Conservation (phyloP, 441 rosid genomes). For the Daphne laureola region DNA sequence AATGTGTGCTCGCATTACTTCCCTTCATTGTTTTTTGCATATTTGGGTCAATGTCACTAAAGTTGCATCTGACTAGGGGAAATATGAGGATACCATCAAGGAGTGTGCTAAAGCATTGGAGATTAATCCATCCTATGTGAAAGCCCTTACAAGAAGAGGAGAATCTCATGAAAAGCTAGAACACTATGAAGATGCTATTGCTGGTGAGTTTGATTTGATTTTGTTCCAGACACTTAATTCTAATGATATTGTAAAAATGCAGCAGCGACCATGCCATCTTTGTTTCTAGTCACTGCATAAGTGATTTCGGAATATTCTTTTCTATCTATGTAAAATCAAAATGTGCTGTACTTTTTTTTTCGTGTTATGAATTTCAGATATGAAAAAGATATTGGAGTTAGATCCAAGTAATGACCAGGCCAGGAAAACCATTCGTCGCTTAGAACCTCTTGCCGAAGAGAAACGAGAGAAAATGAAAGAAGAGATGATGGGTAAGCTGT, state of each 20-base stretch:
- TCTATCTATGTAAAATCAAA: not conserved
- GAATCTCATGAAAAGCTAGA: slow-evolving; percentile 90
- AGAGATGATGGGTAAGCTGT: slow-evolving; percentile 84
- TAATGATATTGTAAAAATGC: not conserved
- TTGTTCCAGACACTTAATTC: not conserved
- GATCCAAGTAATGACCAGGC: slow-evolving; percentile 80
- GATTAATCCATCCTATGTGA: slow-evolving; percentile 68
- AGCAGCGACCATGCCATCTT: not conserved
- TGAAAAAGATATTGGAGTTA: slow-evolving; percentile 73
- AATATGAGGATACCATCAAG: slow-evolving; percentile 68
- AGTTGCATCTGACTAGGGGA: slow-evolving; percentile 33
- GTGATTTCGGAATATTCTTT: not conserved
- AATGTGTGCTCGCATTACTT: too few species aligned
- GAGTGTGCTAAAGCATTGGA: slow-evolving; percentile 82
- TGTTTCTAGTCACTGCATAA: not conserved
- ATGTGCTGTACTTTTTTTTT: slow-evolving; percentile 7
- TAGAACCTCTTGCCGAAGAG: slow-evolving; percentile 85
- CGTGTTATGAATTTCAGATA: slow-evolving; percentile 32
- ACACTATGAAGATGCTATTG: slow-evolving; percentile 78
- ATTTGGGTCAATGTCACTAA: not conserved
- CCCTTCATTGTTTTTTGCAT: not conserved
- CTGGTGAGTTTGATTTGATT: slow-evolving; percentile 37
- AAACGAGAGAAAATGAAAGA: slow-evolving; percentile 95
- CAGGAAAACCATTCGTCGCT: slow-evolving; percentile 42
- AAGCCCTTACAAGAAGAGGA: slow-evolving; percentile 71